Evolutionary conservation across 208 protist genomes (phyloP).

Genomic region (Acanthamoeba royreba): DNA sequence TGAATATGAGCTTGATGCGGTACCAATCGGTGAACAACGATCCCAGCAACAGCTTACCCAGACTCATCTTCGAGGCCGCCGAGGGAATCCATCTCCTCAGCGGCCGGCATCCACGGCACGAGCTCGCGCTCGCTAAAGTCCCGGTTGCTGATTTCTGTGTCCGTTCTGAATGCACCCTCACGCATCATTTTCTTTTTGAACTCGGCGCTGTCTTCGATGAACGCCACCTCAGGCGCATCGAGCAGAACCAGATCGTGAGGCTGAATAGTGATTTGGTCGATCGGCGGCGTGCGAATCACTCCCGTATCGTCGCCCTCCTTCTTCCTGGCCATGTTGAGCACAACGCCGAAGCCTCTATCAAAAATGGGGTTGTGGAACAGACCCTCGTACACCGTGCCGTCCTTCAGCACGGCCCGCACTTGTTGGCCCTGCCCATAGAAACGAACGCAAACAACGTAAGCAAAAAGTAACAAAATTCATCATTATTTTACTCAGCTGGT

Average conservation of each 20-base stretch:
- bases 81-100: background rate
- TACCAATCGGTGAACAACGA: background rate
- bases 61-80: background rate
- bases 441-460: background rate
- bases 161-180: background rate
- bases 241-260: background rate
- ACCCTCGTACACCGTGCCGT: background rate
- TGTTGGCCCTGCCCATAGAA: background rate
- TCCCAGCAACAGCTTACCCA: background rate
- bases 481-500: background rate
- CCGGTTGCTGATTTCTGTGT: constrained; percentile 10
- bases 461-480: background rate
- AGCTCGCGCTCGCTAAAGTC: constrained; percentile 8
- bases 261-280: background rate
- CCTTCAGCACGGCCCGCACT: background rate
- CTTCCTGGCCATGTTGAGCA: constrained; percentile 15
- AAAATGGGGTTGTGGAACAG: constrained; percentile 11
- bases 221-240: background rate
- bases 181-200: background rate
- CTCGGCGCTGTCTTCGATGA: background rate
- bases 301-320: background rate
- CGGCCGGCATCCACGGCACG: background rate
- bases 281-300: background rate
- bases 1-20: background rate
- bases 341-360: background rate